Evolutionary conservation across 495 filamentous ascomycete genomes (phyloP).

Genomic region (Neurospora discreta): DNA sequence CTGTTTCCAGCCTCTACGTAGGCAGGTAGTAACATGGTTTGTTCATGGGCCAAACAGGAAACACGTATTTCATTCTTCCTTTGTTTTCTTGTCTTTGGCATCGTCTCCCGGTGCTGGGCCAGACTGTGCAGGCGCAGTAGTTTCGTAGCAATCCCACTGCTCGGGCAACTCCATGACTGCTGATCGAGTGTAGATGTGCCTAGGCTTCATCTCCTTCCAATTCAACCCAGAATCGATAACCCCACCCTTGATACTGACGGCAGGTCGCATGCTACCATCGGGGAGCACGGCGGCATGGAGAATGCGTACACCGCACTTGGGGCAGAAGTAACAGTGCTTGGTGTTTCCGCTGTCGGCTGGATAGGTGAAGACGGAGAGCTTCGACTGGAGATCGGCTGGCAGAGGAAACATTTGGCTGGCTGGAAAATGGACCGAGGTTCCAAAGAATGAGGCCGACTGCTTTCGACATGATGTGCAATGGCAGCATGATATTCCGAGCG

Average conservation of each 20-base stretch:
- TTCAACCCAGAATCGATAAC: conserved; percentile 27
- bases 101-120: not conserved
- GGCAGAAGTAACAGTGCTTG: conserved; percentile 36
- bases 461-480: conserved; percentile 48
- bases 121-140: not conserved
- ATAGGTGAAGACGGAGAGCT: conserved; percentile 26
- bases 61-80: not conserved
- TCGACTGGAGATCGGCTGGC: conserved; percentile 13
- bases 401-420: conserved; percentile 35
- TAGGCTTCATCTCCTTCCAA: conserved; percentile 6
- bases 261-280: conserved; percentile 19
- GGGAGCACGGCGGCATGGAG: conserved; percentile 27
- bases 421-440: conserved; percentile 36
- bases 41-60: too few relatives aligned
- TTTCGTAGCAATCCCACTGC: not conserved
- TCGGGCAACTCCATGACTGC: not conserved
- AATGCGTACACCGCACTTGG: conserved; percentile 34
- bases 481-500: conserved; percentile 38
- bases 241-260: conserved; percentile 37
- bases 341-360: conserved; percentile 28
- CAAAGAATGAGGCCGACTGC: conserved; percentile 45
- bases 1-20: not conserved
- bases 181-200: not conserved
- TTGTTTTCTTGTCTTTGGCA: not conserved
- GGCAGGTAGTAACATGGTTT: too few relatives aligned